These are phyloP conservation scores for Pulicaria dysenterica DNA, from an alignment of 129 eudicot genomes.

Conservation along the genomic window DNA sequence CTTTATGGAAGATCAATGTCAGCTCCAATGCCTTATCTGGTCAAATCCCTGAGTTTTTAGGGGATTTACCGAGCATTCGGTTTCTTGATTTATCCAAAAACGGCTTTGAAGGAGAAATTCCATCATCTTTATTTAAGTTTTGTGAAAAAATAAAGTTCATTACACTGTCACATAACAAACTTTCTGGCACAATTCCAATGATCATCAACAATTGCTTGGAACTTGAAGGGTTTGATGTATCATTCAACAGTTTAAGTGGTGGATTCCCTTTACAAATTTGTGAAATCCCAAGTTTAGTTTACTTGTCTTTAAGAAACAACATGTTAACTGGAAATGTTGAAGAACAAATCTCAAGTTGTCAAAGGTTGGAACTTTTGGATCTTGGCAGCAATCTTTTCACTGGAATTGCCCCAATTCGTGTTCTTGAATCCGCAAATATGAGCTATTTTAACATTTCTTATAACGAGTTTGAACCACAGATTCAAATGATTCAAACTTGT, in stretches of 20 bases:
- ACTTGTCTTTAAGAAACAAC: slow-evolving; percentile 76
- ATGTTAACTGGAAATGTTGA: slow-evolving; percentile 61
- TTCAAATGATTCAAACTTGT: slow-evolving; percentile 49
- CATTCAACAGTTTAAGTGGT: slow-evolving; percentile 70
- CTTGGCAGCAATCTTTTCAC: slow-evolving; percentile 77
- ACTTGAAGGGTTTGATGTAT: slow-evolving; percentile 86
- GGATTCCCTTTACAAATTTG: slow-evolving; percentile 62
- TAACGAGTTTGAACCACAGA: slow-evolving; percentile 60
- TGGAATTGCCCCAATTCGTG: slow-evolving; percentile 72
- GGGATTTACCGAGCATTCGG: slow-evolving; percentile 70
- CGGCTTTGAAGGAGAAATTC: slow-evolving; percentile 68
- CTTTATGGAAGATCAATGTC: slow-evolving; percentile 90
- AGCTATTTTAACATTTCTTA: slow-evolving; percentile 73
- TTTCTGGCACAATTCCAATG: slow-evolving; percentile 72
- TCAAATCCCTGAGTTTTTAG: slow-evolving; percentile 77
- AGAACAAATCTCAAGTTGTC: slow-evolving; percentile 56
- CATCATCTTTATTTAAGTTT: slow-evolving; percentile 55
- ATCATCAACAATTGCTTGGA: slow-evolving; percentile 56
- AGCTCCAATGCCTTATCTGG: slow-evolving; percentile 92
- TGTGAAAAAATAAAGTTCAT: slow-evolving; percentile 73
- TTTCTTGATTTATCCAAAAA: slow-evolving; percentile 89
- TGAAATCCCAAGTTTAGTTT: slow-evolving; percentile 48
- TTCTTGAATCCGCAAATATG: slow-evolving; percentile 54
- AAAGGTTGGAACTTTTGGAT: slow-evolving; percentile 79
- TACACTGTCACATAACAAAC: slow-evolving; percentile 70